Base-by-base conservation (phyloP, 1,284 basidiomycete species). In the Megacollybia platyphylla region DNA sequence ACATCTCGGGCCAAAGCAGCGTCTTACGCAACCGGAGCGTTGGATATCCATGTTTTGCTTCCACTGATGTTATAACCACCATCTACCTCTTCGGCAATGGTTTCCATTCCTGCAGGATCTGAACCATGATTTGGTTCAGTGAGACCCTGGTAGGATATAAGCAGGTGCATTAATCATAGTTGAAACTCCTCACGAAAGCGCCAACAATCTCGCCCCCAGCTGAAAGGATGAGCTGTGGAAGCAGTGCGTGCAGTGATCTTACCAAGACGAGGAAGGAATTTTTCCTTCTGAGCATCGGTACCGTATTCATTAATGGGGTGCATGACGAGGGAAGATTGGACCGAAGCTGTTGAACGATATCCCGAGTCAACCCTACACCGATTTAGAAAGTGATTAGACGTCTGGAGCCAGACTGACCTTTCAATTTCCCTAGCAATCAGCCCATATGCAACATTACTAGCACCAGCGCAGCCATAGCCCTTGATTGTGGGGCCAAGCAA, bases 321-420 rank as follows among this genome's bases (percentile, higher is more conserved):
- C 93, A 98, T 98, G n/a, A 94, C 90, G 28, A 98, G 72, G 4
- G 90, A 94, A 0, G 87, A 91, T 60, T 98, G 94, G 1, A 98
- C 94, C 24, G 88, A 93, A 58, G 93, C 85, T n/a, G 84, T 93
- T 4, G 87, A 92, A 29, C 93, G 82, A 58, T 96, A 97, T 2
- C 94, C 94, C 1, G 91, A 96, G 60, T 98, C 94, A 32, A 98
- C 80, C 42, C 88, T 88, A 49, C 7, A 41, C 13, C 32, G 2
- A n/a, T 15, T n/a, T 34, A 34, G 10, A 7, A 34, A 13, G 36
- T 38, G 18, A 3, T 11, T 20, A 34, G 15, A 20, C 5, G 10
- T 36, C 7, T 40, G 43, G 28, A 41, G 2, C 41, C 43, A 20
- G 41, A 24, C 11, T 29, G 15, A 10, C 29, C 8, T 36, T 64